Base-by-base conservation (phyloP, 345 rosid genomes). In the Brassica cretica region DNA sequence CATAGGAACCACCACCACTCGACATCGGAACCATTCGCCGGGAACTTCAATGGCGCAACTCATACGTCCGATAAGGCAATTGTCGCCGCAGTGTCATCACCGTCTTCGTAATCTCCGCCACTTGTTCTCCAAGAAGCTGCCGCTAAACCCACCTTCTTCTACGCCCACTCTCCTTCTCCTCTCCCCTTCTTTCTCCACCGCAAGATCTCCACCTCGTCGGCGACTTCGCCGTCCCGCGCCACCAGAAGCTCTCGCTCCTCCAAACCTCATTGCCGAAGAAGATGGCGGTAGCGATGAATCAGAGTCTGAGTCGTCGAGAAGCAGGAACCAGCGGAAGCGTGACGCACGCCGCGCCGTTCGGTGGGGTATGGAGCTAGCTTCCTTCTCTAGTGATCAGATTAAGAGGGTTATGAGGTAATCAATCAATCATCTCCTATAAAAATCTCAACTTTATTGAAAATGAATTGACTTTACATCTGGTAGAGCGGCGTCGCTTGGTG, bases 261-360 rank as follows among this genome's bases (percentile, higher is more conserved):
- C 82, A 6, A 41, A 81, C 63, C 82, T 81, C 25, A 9, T 58
- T 37, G 70, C 78, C 3, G 89, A 74, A 62, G 69, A 75, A 18
- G 88, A 73, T 65, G 75, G 76, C 16, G 82, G 60, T 30, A 63
- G 62, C 64, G 82, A 82, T 49, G 85, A 76, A 41, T 80, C 84
- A 16, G 97, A 86, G 64, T 76, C 88, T 46, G 93, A 86, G 0
- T 53, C 46, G 2, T 77, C 70, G 82, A 91, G 56, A 85, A 94
- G 97, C 73, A 88, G 91, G 51, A 88, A 90, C 84, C 93, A 91
- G 86, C 88, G 82, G 87, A 94, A 92, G 82, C 93, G 97, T 77
- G 95, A 92, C 64, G 97, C 98, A 76, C 89, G 85, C n/a, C 97
- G 87, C 66, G 91, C 97, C 49, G 88, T 92, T 16, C 82, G 70